Evolutionary conservation across 345 rosid species (phyloP), one percentile per base, ranked within the genome.

Genomic region (Lumnitzera littorea): DNA sequence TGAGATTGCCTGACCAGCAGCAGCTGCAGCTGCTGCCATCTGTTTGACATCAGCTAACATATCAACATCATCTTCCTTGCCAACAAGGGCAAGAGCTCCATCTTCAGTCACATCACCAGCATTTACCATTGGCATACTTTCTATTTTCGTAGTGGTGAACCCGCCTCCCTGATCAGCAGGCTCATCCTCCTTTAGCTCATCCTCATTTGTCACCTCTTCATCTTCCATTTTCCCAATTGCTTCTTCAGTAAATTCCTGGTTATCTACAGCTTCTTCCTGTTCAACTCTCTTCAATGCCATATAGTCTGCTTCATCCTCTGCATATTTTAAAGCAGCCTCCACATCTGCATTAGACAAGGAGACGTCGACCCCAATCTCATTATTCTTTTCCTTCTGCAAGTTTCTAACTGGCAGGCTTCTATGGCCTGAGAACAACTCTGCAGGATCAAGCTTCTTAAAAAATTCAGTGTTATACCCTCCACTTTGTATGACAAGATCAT

Each of bases 291-390:
- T 95, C 68, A 95, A 71, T 67, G 99, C 99, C 97, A 95, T 91
- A 78, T 91, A 95, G 80, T 95, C 99, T 71, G 99, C 99, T 73
- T 95, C 99, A 82, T 95, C 99, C 84, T 95, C 99, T 5, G 87
- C 99, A 70, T 77, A 72, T 73, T 95, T 91, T 58, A 95, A 72
- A 70, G 97, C 99, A 83, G 97, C 99, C 74, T 95, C 99, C 64
- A 95, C 91, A 72, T 95, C 99, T 43, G 89, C 95, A 76, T 80
- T 83, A 51, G 99, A 95, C 60, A 86, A 59, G 65, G 91, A 74
- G 65, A 73, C 74, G 60, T 83, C 89, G 15, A 50, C 65, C 63
- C 79, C 89, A 72, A 69, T 68, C 68, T 50, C 53, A 31, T 64
- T 56, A 67, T 50, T 68, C 70, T 79, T 85, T 65, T 81, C 94